phyloP scores from a whole-genome alignment of 208 protist genomes.

The Crithidia sp. region DNA sequence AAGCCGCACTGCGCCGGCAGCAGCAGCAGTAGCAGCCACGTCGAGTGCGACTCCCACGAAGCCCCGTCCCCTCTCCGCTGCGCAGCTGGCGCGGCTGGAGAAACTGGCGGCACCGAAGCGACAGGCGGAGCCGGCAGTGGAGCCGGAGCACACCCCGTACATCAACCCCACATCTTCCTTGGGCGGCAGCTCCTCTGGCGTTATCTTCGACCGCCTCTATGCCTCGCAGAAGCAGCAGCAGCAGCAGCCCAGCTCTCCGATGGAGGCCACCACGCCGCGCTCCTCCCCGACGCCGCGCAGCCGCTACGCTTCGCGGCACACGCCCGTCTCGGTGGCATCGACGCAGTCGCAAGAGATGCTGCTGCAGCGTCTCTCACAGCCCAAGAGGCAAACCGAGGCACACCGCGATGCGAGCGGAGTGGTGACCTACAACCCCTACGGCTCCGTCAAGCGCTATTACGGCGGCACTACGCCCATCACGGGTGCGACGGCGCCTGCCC shows the following conservation, averaged over 20 bases:
- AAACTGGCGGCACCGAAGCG: slow-evolving; percentile 29
- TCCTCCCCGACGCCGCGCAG: neutral
- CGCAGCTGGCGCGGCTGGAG: slow-evolving; percentile 24
- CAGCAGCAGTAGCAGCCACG: neutral
- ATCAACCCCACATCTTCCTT: neutral
- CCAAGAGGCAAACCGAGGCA: slow-evolving; percentile 11
- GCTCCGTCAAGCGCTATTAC: slow-evolving; percentile 22
- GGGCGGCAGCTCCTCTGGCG: neutral
- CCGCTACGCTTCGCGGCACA: neutral
- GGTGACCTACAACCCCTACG: slow-evolving; percentile 3
- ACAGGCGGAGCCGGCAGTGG: neutral
- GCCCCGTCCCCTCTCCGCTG: slow-evolving; percentile 6
- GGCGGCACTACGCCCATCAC: slow-evolving; percentile 28
- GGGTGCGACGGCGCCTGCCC: neutral
- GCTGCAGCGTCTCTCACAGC: slow-evolving; percentile 42
- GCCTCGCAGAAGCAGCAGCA: slow-evolving; percentile 12
- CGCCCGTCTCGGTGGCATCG: neutral
- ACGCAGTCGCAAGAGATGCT: slow-evolving; percentile 1
- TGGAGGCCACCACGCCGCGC: neutral
- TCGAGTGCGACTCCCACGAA: slow-evolving; percentile 1
- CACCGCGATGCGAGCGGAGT: slow-evolving; percentile 8
- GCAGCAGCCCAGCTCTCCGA: neutral
- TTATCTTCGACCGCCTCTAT: slow-evolving; percentile 28
- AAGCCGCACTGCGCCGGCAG: neutral
- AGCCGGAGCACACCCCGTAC: neutral